Evolutionary conservation across 148 eudicot species (phyloP).

Genomic region (Beta vulgaris): DNA sequence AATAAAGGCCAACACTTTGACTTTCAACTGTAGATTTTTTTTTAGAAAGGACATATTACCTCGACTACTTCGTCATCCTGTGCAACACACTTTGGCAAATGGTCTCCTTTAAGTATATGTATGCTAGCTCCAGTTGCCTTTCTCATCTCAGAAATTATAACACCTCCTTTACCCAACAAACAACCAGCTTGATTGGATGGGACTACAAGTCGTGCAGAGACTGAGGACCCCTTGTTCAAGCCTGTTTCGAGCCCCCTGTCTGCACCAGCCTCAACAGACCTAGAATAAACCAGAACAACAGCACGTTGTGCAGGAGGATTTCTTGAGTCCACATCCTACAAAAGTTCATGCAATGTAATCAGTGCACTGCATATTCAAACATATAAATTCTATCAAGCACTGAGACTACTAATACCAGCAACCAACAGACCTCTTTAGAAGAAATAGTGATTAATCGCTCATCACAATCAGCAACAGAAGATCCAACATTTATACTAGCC

Average conservation of each 20-base stretch:
- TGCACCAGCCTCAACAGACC: constrained; percentile 42
- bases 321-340: constrained; percentile 48
- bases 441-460: constrained; percentile 66
- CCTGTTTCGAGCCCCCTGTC: constrained; percentile 45
- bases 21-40: too few relatives aligned
- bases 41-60: constrained; percentile 41
- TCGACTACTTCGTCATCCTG: constrained; percentile 61
- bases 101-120: constrained; percentile 45
- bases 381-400: background rate
- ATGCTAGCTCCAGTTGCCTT: constrained; percentile 59
- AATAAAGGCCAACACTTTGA: too few relatives aligned
- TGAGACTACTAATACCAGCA: constrained; percentile 13
- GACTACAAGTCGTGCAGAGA: constrained; percentile 53
- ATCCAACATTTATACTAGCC: constrained; percentile 54
- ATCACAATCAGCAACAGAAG: constrained; percentile 42
- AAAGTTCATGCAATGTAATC: constrained; percentile 15
- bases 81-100: constrained; percentile 57
- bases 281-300: constrained; percentile 49
- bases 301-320: constrained; percentile 77
- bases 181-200: constrained; percentile 59
- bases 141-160: constrained; percentile 71
- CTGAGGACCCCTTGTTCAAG: constrained; percentile 30
- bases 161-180: constrained; percentile 77
- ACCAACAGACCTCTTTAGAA: constrained; percentile 56
- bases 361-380: constrained; percentile 13